Evolutionary conservation across 2,329 filamentous ascomycete genomes (phyloP), one percentile per base, ranked within the genome.

Genomic region (Fusarium tricinctum): DNA sequence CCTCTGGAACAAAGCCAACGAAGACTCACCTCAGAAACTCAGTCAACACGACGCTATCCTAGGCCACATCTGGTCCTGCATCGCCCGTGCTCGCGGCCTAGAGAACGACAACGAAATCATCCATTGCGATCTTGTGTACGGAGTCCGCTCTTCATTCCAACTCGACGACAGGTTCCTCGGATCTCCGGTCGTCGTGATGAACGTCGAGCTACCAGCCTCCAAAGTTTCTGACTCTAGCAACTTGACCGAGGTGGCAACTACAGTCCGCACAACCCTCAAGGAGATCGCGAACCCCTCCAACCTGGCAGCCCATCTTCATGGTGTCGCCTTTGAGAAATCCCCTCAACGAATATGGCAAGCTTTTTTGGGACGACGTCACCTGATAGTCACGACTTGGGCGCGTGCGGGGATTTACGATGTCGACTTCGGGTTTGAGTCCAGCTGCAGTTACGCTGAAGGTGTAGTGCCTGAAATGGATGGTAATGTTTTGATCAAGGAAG

Each of bases 271-370:
- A 6, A 68, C 72, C 1, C 52, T 72, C 19, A 52, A 23, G 8
- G n/a, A 22, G 4, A 53, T 74, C 1, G 44, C 53, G 2, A 10
- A 64, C 0, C 48, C 39, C 1, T 35, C n/a, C 0, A 63, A 58
- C 2, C 17, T 75, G 10, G 57, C 63, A 1, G 58, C 67, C 0
- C 66, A 71, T 48, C 48, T 75, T 1, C 63, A 75, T 30, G 50
- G 51, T 2, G 19, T 74, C 3, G 67, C 71, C 0, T 73, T 68
- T 7, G 73, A 75, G 42, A 68, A 61, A 35, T 68, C 74, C 2
- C 74, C 74, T 13, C 74, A 75, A 14, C 62, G 70, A 1, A 63
- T 75, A 45, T 75, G 73, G 73, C 73, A 74, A 47, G 72, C 72
- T 1, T 76, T 76, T 4, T 33, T 76, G 0, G 73, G 74, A 5